Percentiles rank a stretch among this genome's conserved stretches.
These are phyloP conservation scores for Linnemannia hyalina DNA, from an alignment of 192 early-diverging fungal genomes.

Conservation along the genomic window DNA sequence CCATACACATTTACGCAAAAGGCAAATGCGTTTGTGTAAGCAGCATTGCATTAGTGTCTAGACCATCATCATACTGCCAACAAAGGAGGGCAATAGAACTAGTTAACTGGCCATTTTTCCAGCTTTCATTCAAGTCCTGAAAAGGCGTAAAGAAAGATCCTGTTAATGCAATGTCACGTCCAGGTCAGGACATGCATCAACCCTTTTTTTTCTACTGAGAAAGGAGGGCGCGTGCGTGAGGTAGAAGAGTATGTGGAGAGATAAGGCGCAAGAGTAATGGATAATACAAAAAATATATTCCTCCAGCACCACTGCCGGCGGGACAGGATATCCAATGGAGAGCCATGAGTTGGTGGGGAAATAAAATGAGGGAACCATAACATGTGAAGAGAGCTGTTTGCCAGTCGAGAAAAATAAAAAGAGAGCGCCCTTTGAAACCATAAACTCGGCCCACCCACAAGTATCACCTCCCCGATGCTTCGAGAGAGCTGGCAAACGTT, in stretches of 20 bases:
- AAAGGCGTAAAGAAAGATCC: too few relatives aligned
- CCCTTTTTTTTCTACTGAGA: too few relatives aligned
- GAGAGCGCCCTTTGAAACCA: constrained; percentile 4
- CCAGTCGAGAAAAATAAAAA: not conserved
- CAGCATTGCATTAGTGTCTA: not conserved
- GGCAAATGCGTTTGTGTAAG: constrained; percentile 1
- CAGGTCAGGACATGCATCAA: too few relatives aligned
- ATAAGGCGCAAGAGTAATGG: not conserved
- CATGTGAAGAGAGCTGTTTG: constrained; percentile 12
- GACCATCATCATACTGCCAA: not conserved
- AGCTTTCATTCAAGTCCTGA: too few relatives aligned
- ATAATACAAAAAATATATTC: too few relatives aligned
- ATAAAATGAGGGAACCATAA: not conserved
- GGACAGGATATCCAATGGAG: not conserved
- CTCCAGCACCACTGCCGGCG: not conserved
- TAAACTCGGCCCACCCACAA: constrained; percentile 8
- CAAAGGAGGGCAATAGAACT: not conserved
- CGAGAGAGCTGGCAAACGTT: too few relatives aligned
- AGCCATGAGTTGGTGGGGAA: not conserved
- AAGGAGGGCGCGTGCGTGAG: not conserved
- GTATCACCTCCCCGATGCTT: not conserved
- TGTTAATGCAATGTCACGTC: too few relatives aligned
- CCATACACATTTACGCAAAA: not conserved
- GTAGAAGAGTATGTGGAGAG: constrained; percentile 1
- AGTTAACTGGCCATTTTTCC: too few relatives aligned